Evolutionary conservation across 2,329 filamentous ascomycete species (phyloP).

Genomic region (Paecilomyces sp.): DNA sequence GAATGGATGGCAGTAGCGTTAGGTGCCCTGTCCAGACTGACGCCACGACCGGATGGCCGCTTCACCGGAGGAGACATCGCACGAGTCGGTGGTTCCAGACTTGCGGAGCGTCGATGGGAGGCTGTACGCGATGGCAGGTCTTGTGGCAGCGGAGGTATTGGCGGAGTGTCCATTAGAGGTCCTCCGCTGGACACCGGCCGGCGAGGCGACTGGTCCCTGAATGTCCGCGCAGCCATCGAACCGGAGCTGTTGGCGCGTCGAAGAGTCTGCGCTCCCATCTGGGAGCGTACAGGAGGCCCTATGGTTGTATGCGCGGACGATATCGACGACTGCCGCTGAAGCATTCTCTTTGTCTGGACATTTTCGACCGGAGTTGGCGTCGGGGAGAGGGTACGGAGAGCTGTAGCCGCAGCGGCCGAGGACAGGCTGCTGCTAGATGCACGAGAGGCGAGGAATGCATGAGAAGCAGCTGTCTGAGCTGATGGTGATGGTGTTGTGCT

Average conservation of each 20-base stretch:
- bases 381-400: slow-evolving; percentile 68
- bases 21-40: slow-evolving; percentile 31
- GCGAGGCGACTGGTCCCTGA: slow-evolving; percentile 65
- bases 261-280: slow-evolving; percentile 34
- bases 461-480: slow-evolving; percentile 71
- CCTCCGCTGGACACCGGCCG: slow-evolving; percentile 38
- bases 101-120: slow-evolving; percentile 39
- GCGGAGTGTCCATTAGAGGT: slow-evolving; percentile 50
- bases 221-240: slow-evolving; percentile 85
- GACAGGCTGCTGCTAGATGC: slow-evolving; percentile 62
- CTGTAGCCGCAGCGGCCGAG: slow-evolving; percentile 77
- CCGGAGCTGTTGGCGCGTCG: slow-evolving; percentile 62
- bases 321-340: slow-evolving; percentile 63
- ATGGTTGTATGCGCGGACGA: slow-evolving; percentile 46
- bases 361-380: slow-evolving; percentile 73
- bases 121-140: slow-evolving; percentile 29
- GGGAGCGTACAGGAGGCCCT: neutral
- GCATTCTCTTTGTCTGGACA: slow-evolving; percentile 80
- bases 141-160: slow-evolving; percentile 66
- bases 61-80: slow-evolving; percentile 37
- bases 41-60: slow-evolving; percentile 27
- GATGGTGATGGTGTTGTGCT: slow-evolving; percentile 60
- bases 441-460: slow-evolving; percentile 68
- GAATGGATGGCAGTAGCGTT: slow-evolving; percentile 9
- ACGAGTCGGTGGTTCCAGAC: slow-evolving; percentile 44